Conservation (phyloP, 2,329 filamentous ascomycete genomes). For the Apiospora marii region DNA sequence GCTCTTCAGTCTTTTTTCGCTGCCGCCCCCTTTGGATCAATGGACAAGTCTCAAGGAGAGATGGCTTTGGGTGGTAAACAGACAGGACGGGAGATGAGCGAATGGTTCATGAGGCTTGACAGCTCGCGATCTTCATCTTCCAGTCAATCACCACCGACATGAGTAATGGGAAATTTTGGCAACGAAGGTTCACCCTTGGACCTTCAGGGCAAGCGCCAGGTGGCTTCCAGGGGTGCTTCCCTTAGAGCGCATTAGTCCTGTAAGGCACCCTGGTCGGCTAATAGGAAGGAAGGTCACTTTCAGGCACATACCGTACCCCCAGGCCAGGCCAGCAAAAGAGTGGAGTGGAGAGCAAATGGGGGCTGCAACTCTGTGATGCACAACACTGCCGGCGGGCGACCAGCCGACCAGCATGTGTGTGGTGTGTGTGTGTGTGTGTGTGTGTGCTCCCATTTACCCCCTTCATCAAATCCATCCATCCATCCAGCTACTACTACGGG, state of each 20-base stretch:
- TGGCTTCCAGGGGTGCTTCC: constrained; percentile 18
- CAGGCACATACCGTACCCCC: background rate
- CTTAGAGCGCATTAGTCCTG: constrained; percentile 17
- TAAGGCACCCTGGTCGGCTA: constrained; percentile 18
- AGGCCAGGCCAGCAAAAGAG: background rate
- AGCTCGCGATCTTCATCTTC: constrained; percentile 15
- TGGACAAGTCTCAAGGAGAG: background rate
- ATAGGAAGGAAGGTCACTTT: constrained; percentile 14
- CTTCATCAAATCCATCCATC: constrained; percentile 4
- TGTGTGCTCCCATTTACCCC: constrained; percentile 5
- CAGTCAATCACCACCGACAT: constrained; percentile 12
- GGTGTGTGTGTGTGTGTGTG: constrained; percentile 11
- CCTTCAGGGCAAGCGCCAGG: constrained; percentile 15
- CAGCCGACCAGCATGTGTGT: background rate
- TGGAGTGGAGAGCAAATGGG: background rate
- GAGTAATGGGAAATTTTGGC: background rate
- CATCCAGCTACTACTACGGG: constrained; percentile 3
- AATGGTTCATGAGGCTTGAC: constrained; percentile 2
- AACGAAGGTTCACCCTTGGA: constrained; percentile 13
- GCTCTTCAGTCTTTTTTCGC: too few species aligned
- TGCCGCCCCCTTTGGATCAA: background rate
- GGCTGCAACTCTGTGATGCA: constrained; percentile 14
- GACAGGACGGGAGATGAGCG: constrained; percentile 4
- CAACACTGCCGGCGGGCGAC: constrained; percentile 11
- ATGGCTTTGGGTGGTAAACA: background rate